Percentiles rank a stretch among this genome's conserved stretches.
phyloP scores from a whole-genome alignment of 1,139 yeast species.

The Taphrina communis region DNA sequence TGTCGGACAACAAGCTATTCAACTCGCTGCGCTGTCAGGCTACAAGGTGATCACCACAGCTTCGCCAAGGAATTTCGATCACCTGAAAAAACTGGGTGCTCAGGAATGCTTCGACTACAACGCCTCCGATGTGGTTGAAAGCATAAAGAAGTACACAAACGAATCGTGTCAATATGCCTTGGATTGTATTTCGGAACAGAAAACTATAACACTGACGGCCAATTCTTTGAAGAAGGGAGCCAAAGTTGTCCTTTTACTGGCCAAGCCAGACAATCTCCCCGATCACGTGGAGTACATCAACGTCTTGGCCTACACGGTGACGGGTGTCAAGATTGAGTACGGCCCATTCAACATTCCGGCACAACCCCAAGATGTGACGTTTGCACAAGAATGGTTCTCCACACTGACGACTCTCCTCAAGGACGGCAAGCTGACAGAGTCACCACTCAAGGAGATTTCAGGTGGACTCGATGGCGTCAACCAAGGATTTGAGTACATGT shows the following conservation, averaged over 20 bases:
- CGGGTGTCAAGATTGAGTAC: conserved; percentile 23
- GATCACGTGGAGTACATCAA: conserved; percentile 8
- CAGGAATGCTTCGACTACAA: conserved; percentile 68
- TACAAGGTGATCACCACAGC: conserved; percentile 64
- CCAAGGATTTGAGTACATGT: conserved; percentile 40
- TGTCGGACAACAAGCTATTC: conserved; percentile 63
- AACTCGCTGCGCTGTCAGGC: conserved; percentile 60
- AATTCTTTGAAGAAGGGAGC: conserved; percentile 11
- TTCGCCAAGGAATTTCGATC: conserved; percentile 56
- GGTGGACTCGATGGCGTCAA: conserved; percentile 45
- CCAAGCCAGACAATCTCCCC: conserved; percentile 13
- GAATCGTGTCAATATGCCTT: conserved; percentile 60
- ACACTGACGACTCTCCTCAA: conserved; percentile 43
- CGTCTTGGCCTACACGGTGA: conserved; percentile 31
- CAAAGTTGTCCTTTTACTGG: conserved; percentile 30
- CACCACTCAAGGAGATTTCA: conserved; percentile 38
- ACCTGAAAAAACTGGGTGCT: conserved; percentile 62
- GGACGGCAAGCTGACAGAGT: conserved; percentile 42
- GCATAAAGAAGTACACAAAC: conserved; percentile 56
- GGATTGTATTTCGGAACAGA: conserved; percentile 60
- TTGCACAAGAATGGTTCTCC: conserved; percentile 37
- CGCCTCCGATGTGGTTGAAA: conserved; percentile 56
- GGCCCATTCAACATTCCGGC: conserved; percentile 31
- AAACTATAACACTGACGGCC: conserved; percentile 11
- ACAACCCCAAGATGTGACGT: conserved; percentile 41